phyloP scores from a whole-genome alignment of 306 rosid genomes.

The Quercus alba region DNA sequence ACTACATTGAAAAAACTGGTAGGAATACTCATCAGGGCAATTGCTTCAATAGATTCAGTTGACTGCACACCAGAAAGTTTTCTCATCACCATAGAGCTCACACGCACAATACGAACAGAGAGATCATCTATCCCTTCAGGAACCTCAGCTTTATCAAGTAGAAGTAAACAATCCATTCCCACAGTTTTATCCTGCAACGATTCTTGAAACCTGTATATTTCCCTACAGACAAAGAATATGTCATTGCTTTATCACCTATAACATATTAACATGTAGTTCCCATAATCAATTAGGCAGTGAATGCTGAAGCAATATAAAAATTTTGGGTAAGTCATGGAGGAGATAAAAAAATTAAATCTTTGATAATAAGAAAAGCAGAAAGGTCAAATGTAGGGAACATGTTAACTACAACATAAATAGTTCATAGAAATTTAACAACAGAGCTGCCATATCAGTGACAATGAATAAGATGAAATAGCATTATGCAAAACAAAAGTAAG shows the following conservation, averaged over 20 bases:
- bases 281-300: background rate
- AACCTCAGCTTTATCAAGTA: slow-evolving; percentile 59
- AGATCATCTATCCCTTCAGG: slow-evolving; percentile 52
- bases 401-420: too few relatives aligned
- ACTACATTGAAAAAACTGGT: slow-evolving; percentile 46
- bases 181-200: slow-evolving; percentile 43
- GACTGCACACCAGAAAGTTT: slow-evolving; percentile 80
- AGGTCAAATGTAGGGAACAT: too few relatives aligned
- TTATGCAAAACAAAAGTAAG: too few relatives aligned
- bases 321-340: too few relatives aligned
- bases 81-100: slow-evolving; percentile 66
- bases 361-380: too few relatives aligned
- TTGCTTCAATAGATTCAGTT: slow-evolving; percentile 68
- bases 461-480: too few relatives aligned
- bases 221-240: slow-evolving; percentile 49
- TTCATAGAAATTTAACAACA: too few relatives aligned
- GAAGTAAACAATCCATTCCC: slow-evolving; percentile 62
- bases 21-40: slow-evolving; percentile 77
- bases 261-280: slow-evolving; percentile 1
- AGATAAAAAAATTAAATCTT: too few relatives aligned
- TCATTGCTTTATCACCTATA: slow-evolving; percentile 9
- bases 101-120: slow-evolving; percentile 51
- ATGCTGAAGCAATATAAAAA: too few relatives aligned
- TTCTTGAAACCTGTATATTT: slow-evolving; percentile 67
- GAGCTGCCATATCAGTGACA: too few relatives aligned